phyloP scores from a whole-genome alignment of 2,329 filamentous ascomycete species.

The Ceratocystis alfenasii region DNA sequence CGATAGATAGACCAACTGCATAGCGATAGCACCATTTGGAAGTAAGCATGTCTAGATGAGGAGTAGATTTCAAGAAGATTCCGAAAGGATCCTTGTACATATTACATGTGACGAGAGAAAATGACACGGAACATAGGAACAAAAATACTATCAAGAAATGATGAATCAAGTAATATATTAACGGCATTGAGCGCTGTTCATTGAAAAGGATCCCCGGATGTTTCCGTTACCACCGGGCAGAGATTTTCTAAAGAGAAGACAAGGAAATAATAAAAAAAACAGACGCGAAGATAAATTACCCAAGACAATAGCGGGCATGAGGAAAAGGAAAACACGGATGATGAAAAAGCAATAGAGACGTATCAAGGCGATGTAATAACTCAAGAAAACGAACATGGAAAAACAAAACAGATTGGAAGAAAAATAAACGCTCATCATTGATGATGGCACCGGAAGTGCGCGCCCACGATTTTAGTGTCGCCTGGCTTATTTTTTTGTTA shows the following conservation, averaged over 20 bases:
- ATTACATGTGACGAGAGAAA: neutral
- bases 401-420: constrained; percentile 9
- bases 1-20: too few relatives aligned
- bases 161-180: neutral
- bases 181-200: constrained; percentile 3
- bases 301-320: constrained; percentile 10
- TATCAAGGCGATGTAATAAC: neutral
- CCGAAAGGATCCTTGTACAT: neutral
- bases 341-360: neutral
- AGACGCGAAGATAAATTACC: neutral
- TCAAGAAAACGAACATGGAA: constrained; percentile 2
- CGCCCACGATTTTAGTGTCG: neutral
- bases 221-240: constrained; percentile 7
- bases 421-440: constrained; percentile 10
- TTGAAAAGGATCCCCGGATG: neutral
- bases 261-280: constrained; percentile 3
- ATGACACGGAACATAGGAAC: neutral
- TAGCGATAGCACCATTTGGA: too few relatives aligned
- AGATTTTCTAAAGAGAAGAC: neutral
- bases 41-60: too few relatives aligned
- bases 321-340: neutral
- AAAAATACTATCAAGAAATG: neutral
- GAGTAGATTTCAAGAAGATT: too few relatives aligned
- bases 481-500: neutral
- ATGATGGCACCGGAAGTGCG: neutral